Conservation (phyloP, 345 rosid genomes). For the Acer saccharum region DNA sequence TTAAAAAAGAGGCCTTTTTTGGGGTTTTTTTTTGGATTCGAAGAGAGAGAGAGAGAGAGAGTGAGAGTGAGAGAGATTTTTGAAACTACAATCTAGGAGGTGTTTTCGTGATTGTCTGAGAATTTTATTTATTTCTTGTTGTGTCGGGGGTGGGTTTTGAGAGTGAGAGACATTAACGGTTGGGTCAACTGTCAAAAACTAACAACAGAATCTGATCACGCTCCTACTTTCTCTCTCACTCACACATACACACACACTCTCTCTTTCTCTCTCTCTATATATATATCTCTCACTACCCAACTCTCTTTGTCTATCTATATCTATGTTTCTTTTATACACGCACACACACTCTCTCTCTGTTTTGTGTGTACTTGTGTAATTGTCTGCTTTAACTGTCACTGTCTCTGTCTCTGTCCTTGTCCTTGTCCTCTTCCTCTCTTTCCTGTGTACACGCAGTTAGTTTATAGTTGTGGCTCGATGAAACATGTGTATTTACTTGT, state of each 20-base stretch:
- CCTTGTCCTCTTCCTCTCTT: slow-evolving; percentile 12
- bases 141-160: slow-evolving; percentile 35
- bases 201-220: slow-evolving; percentile 81
- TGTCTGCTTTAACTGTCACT: slow-evolving; percentile 55
- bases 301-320: slow-evolving; percentile 21
- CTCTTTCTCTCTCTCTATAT: slow-evolving; percentile 24
- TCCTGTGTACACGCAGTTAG: slow-evolving; percentile 12
- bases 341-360: slow-evolving; percentile 19
- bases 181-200: slow-evolving; percentile 90
- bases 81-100: not conserved
- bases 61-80: not conserved
- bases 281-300: slow-evolving; percentile 34
- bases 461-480: slow-evolving; percentile 14
- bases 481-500: slow-evolving; percentile 11
- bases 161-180: slow-evolving; percentile 48
- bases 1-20: not conserved
- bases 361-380: slow-evolving; percentile 30
- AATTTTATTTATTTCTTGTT: slow-evolving; percentile 12
- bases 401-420: slow-evolving; percentile 35
- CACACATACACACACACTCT: not conserved
- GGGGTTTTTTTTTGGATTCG: not conserved
- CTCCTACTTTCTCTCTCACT: slow-evolving; percentile 48
- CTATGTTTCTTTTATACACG: not conserved
- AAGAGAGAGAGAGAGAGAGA: not conserved
- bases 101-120: slow-evolving; percentile 11